Conservation (phyloP, 2,329 filamentous ascomycete species). For the Sporothrix luriei region DNA sequence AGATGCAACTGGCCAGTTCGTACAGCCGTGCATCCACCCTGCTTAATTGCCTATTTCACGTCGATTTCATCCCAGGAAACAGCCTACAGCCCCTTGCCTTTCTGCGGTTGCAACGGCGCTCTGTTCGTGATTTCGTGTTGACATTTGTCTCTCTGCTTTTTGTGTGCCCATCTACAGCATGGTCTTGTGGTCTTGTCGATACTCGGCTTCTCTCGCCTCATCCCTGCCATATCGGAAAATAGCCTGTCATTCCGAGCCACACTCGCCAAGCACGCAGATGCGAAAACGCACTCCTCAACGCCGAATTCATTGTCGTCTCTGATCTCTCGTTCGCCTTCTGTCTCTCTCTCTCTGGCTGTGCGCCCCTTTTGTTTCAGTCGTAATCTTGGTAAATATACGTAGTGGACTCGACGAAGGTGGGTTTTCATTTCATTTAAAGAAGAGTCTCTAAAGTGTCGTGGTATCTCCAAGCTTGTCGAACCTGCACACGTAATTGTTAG, state of each 20-base stretch:
- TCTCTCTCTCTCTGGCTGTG: too few species aligned
- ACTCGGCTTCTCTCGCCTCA: background rate
- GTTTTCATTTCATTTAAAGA: too few species aligned
- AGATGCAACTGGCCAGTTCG: slow-evolving; percentile 24
- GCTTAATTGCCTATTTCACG: slow-evolving; percentile 16
- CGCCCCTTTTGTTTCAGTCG: too few species aligned
- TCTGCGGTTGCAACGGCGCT: background rate
- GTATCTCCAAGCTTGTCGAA: too few species aligned
- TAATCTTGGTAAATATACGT: too few species aligned
- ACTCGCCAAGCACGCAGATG: background rate
- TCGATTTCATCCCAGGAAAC: slow-evolving; percentile 4
- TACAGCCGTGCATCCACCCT: background rate
- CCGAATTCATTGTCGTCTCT: too few species aligned
- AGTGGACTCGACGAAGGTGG: too few species aligned
- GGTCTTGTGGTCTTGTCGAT: background rate
- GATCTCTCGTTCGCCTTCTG: too few species aligned
- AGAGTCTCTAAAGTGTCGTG: too few species aligned
- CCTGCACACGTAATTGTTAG: too few species aligned
- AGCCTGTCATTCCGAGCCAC: slow-evolving; percentile 15
- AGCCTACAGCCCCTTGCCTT: background rate
- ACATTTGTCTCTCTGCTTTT: background rate
- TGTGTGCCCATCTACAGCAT: background rate
- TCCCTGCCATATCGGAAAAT: slow-evolving; percentile 2
- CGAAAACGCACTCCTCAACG: background rate
- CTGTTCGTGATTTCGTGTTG: background rate